These are phyloP conservation scores for Penicillium sp. DNA, from an alignment of 2,329 filamentous ascomycete species.

Conservation along the genomic window DNA sequence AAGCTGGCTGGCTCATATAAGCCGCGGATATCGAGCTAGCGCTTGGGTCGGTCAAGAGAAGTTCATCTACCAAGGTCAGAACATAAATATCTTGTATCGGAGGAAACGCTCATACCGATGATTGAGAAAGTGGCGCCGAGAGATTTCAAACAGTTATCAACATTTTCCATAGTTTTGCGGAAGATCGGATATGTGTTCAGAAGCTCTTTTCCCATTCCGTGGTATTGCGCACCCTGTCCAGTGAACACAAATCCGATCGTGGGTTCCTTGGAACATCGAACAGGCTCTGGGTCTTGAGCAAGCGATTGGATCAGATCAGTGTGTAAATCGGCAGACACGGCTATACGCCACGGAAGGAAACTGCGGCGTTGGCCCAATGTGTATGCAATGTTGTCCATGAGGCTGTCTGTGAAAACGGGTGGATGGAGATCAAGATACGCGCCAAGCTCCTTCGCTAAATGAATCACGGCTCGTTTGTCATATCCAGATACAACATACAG, in stretches of 20 bases:
- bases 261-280: constrained; percentile 18
- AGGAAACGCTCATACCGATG: constrained; percentile 18
- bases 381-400: constrained; percentile 23
- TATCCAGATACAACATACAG: constrained; percentile 18
- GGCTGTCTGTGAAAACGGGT: constrained; percentile 15
- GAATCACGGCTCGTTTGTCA: constrained; percentile 19
- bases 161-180: constrained; percentile 12
- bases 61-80: constrained; percentile 21
- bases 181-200: constrained; percentile 25
- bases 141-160: constrained; percentile 17
- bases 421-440: constrained; percentile 20
- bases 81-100: not conserved
- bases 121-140: constrained; percentile 24
- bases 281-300: constrained; percentile 13
- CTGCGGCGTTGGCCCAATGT: constrained; percentile 23
- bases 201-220: constrained; percentile 34
- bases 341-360: constrained; percentile 22
- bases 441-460: constrained; percentile 13
- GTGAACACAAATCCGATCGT: constrained; percentile 37
- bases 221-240: constrained; percentile 39
- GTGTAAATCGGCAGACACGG: constrained; percentile 14
- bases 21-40: constrained; percentile 24
- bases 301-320: constrained; percentile 15
- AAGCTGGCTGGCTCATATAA: constrained; percentile 32
- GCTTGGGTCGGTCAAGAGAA: constrained; percentile 14